A percentile compares a stretch with the other conserved stretches of the same genome.
These are phyloP conservation scores for Eucalyptus victrix DNA, from an alignment of 345 rosid species.

Conservation along the genomic window DNA sequence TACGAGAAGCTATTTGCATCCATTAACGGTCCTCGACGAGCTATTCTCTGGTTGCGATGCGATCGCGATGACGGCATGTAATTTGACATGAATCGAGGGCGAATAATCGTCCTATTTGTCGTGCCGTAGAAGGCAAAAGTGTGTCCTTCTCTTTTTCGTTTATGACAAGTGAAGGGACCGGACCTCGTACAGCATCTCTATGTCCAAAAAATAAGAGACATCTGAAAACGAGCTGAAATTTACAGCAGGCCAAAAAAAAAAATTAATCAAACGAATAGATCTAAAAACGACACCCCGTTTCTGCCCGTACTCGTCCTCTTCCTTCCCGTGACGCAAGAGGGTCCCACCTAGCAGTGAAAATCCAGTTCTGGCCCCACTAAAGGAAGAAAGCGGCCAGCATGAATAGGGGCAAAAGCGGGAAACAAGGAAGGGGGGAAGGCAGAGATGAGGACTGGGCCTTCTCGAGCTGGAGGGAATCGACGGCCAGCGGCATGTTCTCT, in stretches of 20 bases:
- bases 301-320: conserved; percentile 4
- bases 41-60: background rate
- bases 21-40: background rate
- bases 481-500: conserved; percentile 99
- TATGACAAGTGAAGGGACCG: background rate
- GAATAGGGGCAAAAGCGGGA: background rate
- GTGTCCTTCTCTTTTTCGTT: background rate
- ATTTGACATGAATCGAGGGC: background rate
- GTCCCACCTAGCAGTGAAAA: background rate
- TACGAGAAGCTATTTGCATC: background rate
- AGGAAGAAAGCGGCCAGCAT: background rate
- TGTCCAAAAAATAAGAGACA: background rate
- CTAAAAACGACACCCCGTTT: background rate
- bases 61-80: background rate
- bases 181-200: background rate
- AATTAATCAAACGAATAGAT: background rate
- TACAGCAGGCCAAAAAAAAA: conserved; percentile 11
- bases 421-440: background rate
- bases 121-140: background rate
- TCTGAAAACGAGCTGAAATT: conserved; percentile 4
- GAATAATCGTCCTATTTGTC: background rate
- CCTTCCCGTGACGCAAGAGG: conserved; percentile 27
- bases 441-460: conserved; percentile 27
- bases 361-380: background rate
- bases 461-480: conserved; percentile 85